Evolutionary conservation across 2,329 filamentous ascomycete species (phyloP), one percentile per base, ranked within the genome.

Genomic region (Colletotrichum endophyticum): DNA sequence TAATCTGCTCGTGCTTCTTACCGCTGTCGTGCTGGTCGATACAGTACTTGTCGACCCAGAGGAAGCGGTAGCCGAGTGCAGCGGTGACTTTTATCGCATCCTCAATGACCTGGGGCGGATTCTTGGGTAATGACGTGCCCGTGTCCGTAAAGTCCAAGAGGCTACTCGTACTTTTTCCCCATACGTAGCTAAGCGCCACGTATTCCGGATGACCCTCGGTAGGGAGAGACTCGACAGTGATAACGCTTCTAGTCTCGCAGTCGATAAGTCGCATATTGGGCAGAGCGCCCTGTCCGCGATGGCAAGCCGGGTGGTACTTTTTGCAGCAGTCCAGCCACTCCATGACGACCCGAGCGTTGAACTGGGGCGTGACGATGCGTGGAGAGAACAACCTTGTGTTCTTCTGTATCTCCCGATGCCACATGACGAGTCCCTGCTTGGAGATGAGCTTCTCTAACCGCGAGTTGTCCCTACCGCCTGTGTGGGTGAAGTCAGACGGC

Each of bases 31-130:
- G 79, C 59, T 83, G 81, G 22, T 81, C 63, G 2, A 83, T 79
- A 53, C 81, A 83, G 13, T 81, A 64, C 15, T 79, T 77, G 30
- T 83, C 81, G 22, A 82, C 75, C 81, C 81, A 83, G n/a, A 83
- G 77, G 61, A 79, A 81, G 5, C 62, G 61, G 9, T 78, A 76
- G 4, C 79, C 80, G 64, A 82, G 75, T 22, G 75, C 70, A 13
- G 53, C 64, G 8, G 79, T 78, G 36, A 80, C 75, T 28, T 70
- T 71, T 4, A 81, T 72, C 4, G 78, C 78, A 59, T 81, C 80
- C 49, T 63, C 49, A 9, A 72, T 30, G 5, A 72, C 68, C 11
- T 34, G 39, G n/a, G 68, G 36, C 27, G 57, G 27, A n/a, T 32
- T 63, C 19, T 27, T 49, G 36, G 34, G 59, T 36, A 62, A 25